Conservation (phyloP, 2,329 filamentous ascomycete species). For the Phialocephala subalpina region DNA sequence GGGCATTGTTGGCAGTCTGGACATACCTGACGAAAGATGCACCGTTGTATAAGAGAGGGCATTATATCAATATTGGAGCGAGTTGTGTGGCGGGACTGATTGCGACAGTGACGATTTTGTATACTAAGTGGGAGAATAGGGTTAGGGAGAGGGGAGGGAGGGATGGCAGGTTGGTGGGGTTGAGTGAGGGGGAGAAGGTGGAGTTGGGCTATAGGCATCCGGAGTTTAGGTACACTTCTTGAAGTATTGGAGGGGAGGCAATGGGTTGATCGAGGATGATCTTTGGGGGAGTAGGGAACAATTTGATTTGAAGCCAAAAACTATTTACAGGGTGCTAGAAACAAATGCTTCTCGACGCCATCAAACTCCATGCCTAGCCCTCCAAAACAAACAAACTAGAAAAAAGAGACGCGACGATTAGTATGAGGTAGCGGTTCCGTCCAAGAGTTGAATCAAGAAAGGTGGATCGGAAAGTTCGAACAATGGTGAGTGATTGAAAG, state of each 20-base stretch:
- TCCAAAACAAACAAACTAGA: too few relatives aligned
- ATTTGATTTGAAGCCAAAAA: neutral
- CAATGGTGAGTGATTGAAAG: too few relatives aligned
- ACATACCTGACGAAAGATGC: conserved; percentile 49
- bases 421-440: too few relatives aligned
- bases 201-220: conserved; percentile 55
- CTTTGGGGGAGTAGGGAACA: neutral
- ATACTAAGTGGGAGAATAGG: conserved; percentile 55
- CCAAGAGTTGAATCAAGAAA: too few relatives aligned
- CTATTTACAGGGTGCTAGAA: neutral
- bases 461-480: too few relatives aligned
- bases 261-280: neutral
- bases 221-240: conserved; percentile 52
- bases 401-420: too few relatives aligned
- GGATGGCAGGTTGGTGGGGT: conserved; percentile 49
- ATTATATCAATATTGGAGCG: conserved; percentile 53
- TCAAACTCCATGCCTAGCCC: too few relatives aligned
- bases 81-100: conserved; percentile 48
- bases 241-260: neutral
- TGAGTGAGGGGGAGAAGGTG: conserved; percentile 47
- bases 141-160: conserved; percentile 49
- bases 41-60: conserved; percentile 45
- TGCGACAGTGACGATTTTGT: conserved; percentile 48
- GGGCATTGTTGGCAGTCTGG: conserved; percentile 55
- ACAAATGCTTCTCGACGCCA: neutral